Base-by-base conservation (phyloP, 192 early-diverging fungal genomes). In the Linnemannia exigua region DNA sequence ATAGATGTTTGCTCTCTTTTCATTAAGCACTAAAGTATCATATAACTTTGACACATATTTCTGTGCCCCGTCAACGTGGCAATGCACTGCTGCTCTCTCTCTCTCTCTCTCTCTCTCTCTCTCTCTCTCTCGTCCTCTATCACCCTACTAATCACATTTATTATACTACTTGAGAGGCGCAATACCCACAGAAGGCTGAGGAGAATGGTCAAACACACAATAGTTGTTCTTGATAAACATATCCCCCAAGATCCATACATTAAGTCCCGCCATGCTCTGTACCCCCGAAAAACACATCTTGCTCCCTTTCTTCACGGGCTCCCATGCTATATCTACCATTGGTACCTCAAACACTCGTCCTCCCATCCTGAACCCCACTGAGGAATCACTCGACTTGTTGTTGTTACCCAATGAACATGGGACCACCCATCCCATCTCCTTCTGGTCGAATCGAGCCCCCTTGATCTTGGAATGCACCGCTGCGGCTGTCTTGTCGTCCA, bases 141-240 rank as follows among this genome's bases (percentile, higher is more conserved):
- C 47, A 48, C 47, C 16, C 7, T 16, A 48, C 12, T 48, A 2
- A 8, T 11, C 47, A 1, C 47, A 16, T n/a, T 41, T 70, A 25
- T 25, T 28, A 31, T 63, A 54, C 8, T 63, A 75, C 16, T 66
- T 77, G 17, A 84, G 72, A 22, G 84, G 92, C 33, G 91, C 91
- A 83, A 94, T 92, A 38, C 90, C 89, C 22, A 94, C 89, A 33
- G 88, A 86, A 20, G 90, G 85, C 5, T 11, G 19, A 33, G 82
- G 72, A 17, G 87, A 87, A 17, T 92, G 91, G 48, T 90, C 87
- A 73, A 92, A 94, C 52, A 92, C 90, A 38, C 90, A 87, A 66
- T 93, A 94, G 75, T 91, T 90, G 37, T 92, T 91, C 72, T 91
- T 91, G 61, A 94, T 72, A 81, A 94, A 94, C n/a, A 90, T 85